These are phyloP conservation scores for Sphaerosporella brunnea DNA, from an alignment of 495 filamentous ascomycete genomes.

Conservation along the genomic window DNA sequence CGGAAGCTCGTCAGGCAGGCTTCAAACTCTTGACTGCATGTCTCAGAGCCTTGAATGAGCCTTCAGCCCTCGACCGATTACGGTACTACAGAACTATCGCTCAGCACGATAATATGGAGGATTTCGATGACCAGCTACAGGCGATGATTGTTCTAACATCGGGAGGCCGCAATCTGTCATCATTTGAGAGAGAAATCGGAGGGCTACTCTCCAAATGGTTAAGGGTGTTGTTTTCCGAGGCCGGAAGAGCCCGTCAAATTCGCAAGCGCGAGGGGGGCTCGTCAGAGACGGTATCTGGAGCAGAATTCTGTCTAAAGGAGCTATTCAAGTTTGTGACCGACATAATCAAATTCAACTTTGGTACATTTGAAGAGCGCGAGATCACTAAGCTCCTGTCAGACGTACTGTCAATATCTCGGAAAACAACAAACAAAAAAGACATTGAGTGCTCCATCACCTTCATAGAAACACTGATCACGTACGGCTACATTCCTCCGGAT, in stretches of 20 bases:
- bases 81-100: constrained; percentile 46
- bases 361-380: constrained; percentile 49
- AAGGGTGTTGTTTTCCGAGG: constrained; percentile 36
- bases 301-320: constrained; percentile 49
- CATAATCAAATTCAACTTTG: constrained; percentile 69
- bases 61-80: constrained; percentile 45
- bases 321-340: constrained; percentile 61
- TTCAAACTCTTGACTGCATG: constrained; percentile 49
- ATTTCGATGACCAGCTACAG: constrained; percentile 46
- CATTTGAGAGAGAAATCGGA: constrained; percentile 46
- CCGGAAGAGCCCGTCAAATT: constrained; percentile 31
- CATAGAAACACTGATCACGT: constrained; percentile 64
- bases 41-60: constrained; percentile 36
- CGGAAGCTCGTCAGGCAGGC: constrained; percentile 36
- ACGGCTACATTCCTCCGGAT: constrained; percentile 51
- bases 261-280: constrained; percentile 23
- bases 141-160: constrained; percentile 45
- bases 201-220: constrained; percentile 43
- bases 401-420: constrained; percentile 54
- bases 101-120: constrained; percentile 33
- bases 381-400: constrained; percentile 47
- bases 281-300: constrained; percentile 27
- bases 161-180: constrained; percentile 42
- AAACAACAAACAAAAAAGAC: constrained; percentile 53
- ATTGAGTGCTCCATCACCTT: constrained; percentile 57